Base-by-base conservation (phyloP, 345 rosid species). In the Lepidium africanum region DNA sequence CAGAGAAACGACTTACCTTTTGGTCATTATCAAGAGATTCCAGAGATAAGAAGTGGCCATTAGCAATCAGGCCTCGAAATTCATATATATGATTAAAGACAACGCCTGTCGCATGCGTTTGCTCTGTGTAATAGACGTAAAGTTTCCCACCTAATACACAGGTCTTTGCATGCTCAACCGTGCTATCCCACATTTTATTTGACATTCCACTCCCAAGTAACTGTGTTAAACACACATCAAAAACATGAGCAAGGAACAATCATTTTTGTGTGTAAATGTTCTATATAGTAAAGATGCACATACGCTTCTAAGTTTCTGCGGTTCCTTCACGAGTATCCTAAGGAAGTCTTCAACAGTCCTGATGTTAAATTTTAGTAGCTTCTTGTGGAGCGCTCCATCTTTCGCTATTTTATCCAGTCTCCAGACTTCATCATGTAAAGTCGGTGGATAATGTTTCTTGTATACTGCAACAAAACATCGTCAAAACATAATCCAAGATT, bases 151-250 rank as follows among this genome's bases (percentile, higher is more conserved):
- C 89, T 66, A 92, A 63, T 7, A 83, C 85, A 46, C 98, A 90
- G 0, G 96, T 90, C 82, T 92, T 92, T 23, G 98, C 96, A 62
- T 92, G 96, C 74, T 87, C 96, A 52, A 89, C 85, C 8, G 96
- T 86, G 45, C 85, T 87, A 60, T 87, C 96, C 98, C 98, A 92
- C 96, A 92, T 92, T 68, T 82, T 86, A 69, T 89, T 92, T 15
- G 96, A 89, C 96, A 89, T 87, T 67, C 95, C 96, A 47, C 98
- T 92, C 72, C 98, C 98, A 54, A 92, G 96, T 71, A 86, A 79
- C 96, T 92, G 68, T 92, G 68, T 51, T 54, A 60, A 60, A 15
- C 15, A 60, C 60, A 70, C 17, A 59, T 23, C 38, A 32, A 55
- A 9, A 65, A 42, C 12, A 65, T 13, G 41, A 67, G 16, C 42